phyloP scores from a whole-genome alignment of 108 stramenopile genomes.

The Pseudonitzschia multistriata region DNA sequence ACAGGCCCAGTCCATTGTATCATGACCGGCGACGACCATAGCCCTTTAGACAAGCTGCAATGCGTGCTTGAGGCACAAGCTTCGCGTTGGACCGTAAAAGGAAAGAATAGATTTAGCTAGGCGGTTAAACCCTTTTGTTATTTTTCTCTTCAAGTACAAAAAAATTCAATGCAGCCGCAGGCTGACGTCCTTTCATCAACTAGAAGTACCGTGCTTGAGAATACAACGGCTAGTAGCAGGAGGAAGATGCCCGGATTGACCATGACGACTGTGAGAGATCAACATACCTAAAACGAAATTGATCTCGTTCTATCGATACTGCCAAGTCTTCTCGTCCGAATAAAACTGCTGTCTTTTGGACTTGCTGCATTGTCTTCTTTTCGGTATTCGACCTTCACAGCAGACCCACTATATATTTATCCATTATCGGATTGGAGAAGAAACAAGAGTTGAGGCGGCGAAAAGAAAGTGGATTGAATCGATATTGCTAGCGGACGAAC shows the following conservation, averaged over 20 bases:
- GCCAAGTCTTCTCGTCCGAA: neutral
- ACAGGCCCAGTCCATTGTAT: conserved; percentile 39
- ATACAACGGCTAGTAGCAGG: too few relatives aligned
- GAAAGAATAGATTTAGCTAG: neutral
- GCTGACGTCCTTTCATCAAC: too few relatives aligned
- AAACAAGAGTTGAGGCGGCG: too few relatives aligned
- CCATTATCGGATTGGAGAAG: neutral
- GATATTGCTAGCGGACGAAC: neutral
- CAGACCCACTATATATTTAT: conserved; percentile 19
- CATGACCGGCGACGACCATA: neutral
- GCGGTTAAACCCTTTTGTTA: neutral
- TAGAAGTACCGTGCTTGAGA: too few relatives aligned
- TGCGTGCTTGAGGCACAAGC: too few relatives aligned
- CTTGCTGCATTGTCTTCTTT: neutral
- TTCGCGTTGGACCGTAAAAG: neutral
- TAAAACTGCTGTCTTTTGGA: neutral
- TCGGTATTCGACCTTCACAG: conserved; percentile 34
- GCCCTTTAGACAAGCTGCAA: too few relatives aligned
- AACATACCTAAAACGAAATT: neutral
- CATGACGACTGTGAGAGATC: too few relatives aligned
- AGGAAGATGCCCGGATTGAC: too few relatives aligned
- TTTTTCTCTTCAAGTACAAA: too few relatives aligned
- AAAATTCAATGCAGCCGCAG: too few relatives aligned
- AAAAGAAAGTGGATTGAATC: too few relatives aligned
- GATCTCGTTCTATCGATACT: neutral